Evolutionary conservation across 2,329 filamentous ascomycete genomes (phyloP), one percentile per base, ranked within the genome.

Genomic region (Trichoderma sp.): DNA sequence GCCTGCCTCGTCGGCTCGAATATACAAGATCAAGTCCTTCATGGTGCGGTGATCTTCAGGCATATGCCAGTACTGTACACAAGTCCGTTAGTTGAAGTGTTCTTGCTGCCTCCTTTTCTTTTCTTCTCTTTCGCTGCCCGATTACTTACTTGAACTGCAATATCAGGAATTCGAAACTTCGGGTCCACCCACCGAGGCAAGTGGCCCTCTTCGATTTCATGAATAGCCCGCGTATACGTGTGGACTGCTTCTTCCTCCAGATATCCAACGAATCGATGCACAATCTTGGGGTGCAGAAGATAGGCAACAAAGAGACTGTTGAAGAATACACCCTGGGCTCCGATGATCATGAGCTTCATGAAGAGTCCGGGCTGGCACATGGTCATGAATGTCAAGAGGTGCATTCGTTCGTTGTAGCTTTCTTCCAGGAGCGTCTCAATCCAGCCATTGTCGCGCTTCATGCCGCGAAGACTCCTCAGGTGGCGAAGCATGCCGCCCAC

Each of bases 231-330:
- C 0, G 93, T 96, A 83, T 99, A 99, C 0, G 96, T 99, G 77
- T 97, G 87, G 1, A 98, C 95, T 10, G 96, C 96, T 80, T 99
- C 96, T 79, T 99, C 96, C 80, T 99, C 96, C 14, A 99, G 88
- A 75, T 98, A 98, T 1, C 94, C 96, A 65, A 98, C 94, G 79
- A 99, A 98, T 56, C 96, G 91, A 80, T 99, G 96, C 76, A 92
- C 95, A 72, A 93, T 95, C 71, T 90, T 89, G 7, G 96, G 95
- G 1, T 91, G 93, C 70, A 97, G 76, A 40, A 99, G 89, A 81
- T 98, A 98, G 58, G 91, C 87, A 71, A 97, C 70, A 85, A 99
- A 98, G 78, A 98, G 88, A 72, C 89, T 87, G 81, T 99, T 99
- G 87, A 97, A 97, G 85, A 97, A 98, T 74, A 98, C 92, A 49